Base-by-base conservation (phyloP, 768 basidiomycete species). In the Dictyophora rubrovolvata region DNA sequence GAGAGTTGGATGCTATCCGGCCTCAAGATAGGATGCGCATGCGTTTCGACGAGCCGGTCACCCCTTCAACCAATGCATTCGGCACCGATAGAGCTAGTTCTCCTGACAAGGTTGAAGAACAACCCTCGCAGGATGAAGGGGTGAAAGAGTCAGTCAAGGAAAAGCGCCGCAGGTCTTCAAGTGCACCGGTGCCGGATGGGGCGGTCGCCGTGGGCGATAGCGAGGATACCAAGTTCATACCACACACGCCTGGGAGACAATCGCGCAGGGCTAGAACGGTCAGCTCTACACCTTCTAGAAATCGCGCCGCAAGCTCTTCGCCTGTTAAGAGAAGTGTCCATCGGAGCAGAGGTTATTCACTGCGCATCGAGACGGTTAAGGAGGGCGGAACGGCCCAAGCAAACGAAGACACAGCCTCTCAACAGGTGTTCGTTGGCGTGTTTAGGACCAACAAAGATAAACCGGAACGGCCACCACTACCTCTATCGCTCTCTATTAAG, bases 1-100 rank as follows among this genome's bases (percentile, higher is more conserved):
- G 81, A 62, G 79, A 83, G 69, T 88, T 82, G 77, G 80, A 83
- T 35, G 36, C 20, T 10, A 28, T 20, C 14, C 3, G 56, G 20
- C 46, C 56, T 22, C 47, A 17, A 23, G 47, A 35, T 8, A 33
- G n/a, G 21, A 49, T 57, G n/a, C 36, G 20, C 17, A 47, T 47
- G 55, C 55, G 55, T 3, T 56, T 56, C 21, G 55, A 56, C 11
- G 55, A 36, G 14, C 34, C 23, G 2, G 28, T 51, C 21, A 34
- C 28, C 11, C 50, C 21, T 2, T 51, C 42, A 2, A 42, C 42
- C 12, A 42, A 12, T n/a, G 42, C n/a, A n/a, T 58, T 63, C 67
- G 34, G 62, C 62, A 11, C 58, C n/a, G 34, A 59, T 54, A 49
- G 63, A 53, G 53, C 28, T 52, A 18, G 46, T 57, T 23, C 54